Base-by-base conservation (phyloP, 2,329 filamentous ascomycete genomes). In the Pyrenochaeta sp. region DNA sequence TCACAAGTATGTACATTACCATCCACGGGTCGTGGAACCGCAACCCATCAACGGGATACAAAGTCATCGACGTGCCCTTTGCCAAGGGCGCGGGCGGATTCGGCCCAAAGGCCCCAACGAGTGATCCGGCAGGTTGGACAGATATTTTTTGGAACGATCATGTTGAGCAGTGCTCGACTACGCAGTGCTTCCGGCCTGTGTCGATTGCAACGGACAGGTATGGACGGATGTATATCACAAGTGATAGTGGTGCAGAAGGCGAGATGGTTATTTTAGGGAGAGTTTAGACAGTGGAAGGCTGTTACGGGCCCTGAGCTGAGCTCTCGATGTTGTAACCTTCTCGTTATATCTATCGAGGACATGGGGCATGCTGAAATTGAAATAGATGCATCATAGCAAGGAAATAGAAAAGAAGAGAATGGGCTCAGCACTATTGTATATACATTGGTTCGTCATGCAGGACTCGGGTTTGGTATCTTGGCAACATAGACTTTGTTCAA, bases 11-110 rank as follows among this genome's bases (percentile, higher is more conserved):
- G 41, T 66, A 60, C 20, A 48, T 68, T 6, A 60, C 63, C 5
- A 54, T 65, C 17, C 63, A 68, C 28, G 63, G 65, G 1, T 60
- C 53, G 9, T 68, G 65, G 65, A 56, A 65, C 30, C 54, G 61
- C 6, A 46, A 17, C 17, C 51, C 50, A 2, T 40, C 58, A 0
- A 55, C 51, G 1, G 63, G 61, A 3, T 66, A 59, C 30, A 64
- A 62, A 22, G 36, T 64, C n/a, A 53, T 65, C 1, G 41, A 59
- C 30, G 52, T 65, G 1, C 58, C 58, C 2, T 64, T 62, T 15
- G 17, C 20, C 3, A 52, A 51, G 13, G 37, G 22, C 4, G 21
- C 36, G 1, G 41, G 22, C 7, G 52, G 51, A 9, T 64, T 53
- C 41, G 41, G 19, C 4, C 58, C 58, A 1, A 44, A 31, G 27